These are phyloP conservation scores for Saprolegnia diclina DNA, from an alignment of 352 stramenopile genomes.

Conservation along the genomic window DNA sequence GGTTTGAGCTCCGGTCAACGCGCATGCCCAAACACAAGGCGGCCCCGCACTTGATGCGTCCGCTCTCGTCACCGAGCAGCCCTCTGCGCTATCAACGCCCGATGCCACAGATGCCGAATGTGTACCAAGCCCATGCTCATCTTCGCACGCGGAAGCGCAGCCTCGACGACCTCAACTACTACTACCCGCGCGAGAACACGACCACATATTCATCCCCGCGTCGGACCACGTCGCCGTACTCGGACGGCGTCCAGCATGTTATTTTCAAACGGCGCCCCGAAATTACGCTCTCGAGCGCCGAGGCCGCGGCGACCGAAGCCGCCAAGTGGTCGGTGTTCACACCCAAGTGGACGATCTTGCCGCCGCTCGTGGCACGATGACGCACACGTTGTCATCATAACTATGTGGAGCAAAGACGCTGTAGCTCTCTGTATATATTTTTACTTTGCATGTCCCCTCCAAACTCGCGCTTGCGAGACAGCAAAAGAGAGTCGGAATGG, in stretches of 20 bases:
- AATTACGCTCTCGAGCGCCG: background rate
- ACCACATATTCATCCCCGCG: background rate
- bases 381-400: too few relatives aligned
- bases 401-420: too few relatives aligned
- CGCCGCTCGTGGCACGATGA: slow-evolving; percentile 2
- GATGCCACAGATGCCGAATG: too few relatives aligned
- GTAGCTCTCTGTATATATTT: too few relatives aligned
- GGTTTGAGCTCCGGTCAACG: slow-evolving; percentile 17
- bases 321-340: slow-evolving; percentile 20
- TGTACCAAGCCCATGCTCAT: too few relatives aligned
- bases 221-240: background rate
- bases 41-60: background rate
- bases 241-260: background rate
- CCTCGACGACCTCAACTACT: too few relatives aligned
- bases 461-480: too few relatives aligned
- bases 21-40: slow-evolving; percentile 17
- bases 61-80: background rate
- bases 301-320: background rate
- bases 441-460: too few relatives aligned
- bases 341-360: slow-evolving; percentile 12
- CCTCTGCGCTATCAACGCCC: too few relatives aligned
- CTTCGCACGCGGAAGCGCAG: too few relatives aligned
- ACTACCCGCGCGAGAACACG: background rate
- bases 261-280: too few relatives aligned
- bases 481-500: too few relatives aligned